phyloP scores from a whole-genome alignment of 2,329 filamentous ascomycete species.

The Leptosphaerulina australis region DNA sequence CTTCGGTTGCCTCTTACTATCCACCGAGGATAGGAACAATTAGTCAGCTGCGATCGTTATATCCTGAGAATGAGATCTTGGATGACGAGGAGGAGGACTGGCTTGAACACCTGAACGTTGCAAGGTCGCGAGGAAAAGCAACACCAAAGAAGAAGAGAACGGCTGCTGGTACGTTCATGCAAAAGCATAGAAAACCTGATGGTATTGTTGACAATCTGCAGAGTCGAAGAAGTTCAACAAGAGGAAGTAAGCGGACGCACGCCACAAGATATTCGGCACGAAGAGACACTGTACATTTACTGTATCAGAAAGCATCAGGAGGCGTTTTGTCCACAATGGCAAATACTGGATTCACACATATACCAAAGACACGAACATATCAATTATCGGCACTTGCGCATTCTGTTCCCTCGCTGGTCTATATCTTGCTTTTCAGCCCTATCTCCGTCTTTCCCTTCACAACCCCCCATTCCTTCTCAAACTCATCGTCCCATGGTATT shows the following conservation, averaged over 20 bases:
- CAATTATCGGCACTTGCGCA: background rate
- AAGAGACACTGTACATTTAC: conserved; percentile 23
- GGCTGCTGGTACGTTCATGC: conserved; percentile 50
- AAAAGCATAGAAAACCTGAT: background rate
- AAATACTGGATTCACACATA: background rate
- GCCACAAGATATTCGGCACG: conserved; percentile 4
- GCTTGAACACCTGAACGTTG: conserved; percentile 67
- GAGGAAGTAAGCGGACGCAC: conserved; percentile 44
- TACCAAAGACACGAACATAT: conserved; percentile 1
- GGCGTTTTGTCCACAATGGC: conserved; percentile 20
- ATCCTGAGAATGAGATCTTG: conserved; percentile 70
- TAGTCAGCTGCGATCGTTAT: conserved; percentile 73
- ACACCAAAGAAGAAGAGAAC: conserved; percentile 87
- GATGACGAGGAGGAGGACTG: conserved; percentile 82
- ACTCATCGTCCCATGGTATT: conserved; percentile 55
- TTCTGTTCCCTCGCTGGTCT: background rate
- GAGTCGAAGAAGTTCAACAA: conserved; percentile 57
- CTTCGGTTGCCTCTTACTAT: conserved; percentile 84
- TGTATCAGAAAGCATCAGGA: conserved; percentile 24
- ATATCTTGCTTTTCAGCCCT: conserved; percentile 29
- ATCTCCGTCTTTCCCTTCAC: conserved; percentile 14
- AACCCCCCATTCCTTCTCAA: conserved; percentile 40
- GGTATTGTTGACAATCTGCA: conserved; percentile 25
- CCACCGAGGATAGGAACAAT: conserved; percentile 75
- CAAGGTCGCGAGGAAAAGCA: conserved; percentile 73